Evolutionary conservation across 176 grass and related monocot genomes (phyloP), one percentile per base, ranked within the genome.

Genomic region (Lolium multiflorum): DNA sequence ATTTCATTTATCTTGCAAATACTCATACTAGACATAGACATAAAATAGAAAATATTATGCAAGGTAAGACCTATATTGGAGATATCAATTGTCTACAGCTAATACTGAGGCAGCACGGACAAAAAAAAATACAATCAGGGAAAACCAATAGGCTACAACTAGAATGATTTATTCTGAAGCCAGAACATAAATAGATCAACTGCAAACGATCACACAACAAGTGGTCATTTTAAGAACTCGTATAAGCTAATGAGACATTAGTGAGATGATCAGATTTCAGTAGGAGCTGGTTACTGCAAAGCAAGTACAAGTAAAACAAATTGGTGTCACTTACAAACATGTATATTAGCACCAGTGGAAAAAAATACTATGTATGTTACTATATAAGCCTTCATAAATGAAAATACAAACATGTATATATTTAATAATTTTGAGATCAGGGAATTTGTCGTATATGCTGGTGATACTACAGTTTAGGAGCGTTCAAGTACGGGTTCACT

Each of bases 1-100:
- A 90, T 11, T 76, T 75, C 7, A 67, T 37, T 62, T 81, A 50
- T 81, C 11, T 46, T 38, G 14, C 4, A 14, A 80, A 76, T 60
- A 12, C 20, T 76, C 58, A 60, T 20, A 10, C 35, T 24, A 16
- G 13, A 16, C n/a, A 59, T 17, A 77, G 16, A 48, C 37, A 70
- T 43, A 41, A 74, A 80, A 75, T 37, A 0, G 59, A 21, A 79
- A 82, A 84, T 48, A 46, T 25, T 43, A 38, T 66, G 46, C n/a
- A 61, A 63, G 74, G 73, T 38, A 74, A 73, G 55, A 71, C 25
- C 67, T 80, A 70, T 17, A 81, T 25, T 9, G 61, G 57, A 81
- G 71, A 81, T 75, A 83, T 14, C 26, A 71, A 12, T 72, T 82
- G 46, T 44, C 31, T 65, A 82, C 5, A 64, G 72, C 47, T 79